Conservation (phyloP, 2,329 filamentous ascomycete genomes). For the Bimuria novae-zelandiae region DNA sequence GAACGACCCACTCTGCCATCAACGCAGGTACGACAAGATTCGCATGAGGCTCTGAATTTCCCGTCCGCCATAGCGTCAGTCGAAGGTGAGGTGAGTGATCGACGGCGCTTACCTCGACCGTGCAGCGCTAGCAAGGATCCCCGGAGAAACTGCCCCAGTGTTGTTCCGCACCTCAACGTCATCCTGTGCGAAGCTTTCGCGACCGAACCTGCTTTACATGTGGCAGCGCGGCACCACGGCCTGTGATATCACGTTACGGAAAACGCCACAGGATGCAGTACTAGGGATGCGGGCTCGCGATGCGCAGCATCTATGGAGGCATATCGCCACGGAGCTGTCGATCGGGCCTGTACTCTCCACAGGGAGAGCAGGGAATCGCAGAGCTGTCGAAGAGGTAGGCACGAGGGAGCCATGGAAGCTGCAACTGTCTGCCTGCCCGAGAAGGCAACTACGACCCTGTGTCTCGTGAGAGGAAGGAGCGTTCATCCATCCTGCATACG, state of each 20-base stretch:
- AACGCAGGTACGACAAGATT: not conserved
- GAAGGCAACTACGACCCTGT: not conserved
- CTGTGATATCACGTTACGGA: constrained; percentile 8
- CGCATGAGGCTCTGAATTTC: not conserved
- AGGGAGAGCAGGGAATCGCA: not conserved
- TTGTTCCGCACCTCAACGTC: not conserved
- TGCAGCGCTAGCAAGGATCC: not conserved
- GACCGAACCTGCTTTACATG: not conserved
- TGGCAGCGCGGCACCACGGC: not conserved
- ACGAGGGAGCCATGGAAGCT: not conserved
- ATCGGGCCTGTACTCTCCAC: constrained; percentile 32
- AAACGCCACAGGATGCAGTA: not conserved
- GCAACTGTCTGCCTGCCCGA: not conserved
- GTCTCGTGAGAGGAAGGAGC: not conserved
- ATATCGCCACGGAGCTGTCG: constrained; percentile 26
- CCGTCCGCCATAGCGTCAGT: not conserved
- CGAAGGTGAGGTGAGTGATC: constrained; percentile 1
- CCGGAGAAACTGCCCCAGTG: not conserved
- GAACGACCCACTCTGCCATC: not conserved
- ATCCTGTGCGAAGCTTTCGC: not conserved
- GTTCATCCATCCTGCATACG: not conserved
- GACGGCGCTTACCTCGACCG: not conserved
- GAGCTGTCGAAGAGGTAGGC: not conserved
- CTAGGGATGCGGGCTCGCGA: constrained; percentile 24
- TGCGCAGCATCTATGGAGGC: constrained; percentile 22